phyloP scores from a whole-genome alignment of 345 rosid genomes.

The Laguncularia racemosa region DNA sequence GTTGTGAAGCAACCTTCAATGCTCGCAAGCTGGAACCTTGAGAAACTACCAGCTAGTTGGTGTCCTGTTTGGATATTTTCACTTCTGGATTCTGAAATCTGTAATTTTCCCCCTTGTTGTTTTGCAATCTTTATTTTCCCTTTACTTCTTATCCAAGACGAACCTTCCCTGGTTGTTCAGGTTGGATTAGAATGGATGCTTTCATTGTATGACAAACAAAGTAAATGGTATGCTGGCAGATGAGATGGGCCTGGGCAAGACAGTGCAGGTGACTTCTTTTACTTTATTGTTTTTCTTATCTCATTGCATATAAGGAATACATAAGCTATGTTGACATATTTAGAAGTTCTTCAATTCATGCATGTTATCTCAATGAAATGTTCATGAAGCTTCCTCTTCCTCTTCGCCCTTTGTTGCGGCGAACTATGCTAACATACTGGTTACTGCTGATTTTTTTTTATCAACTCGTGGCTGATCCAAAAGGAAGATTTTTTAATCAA shows the following conservation, averaged over 20 bases:
- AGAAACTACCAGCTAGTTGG: slow-evolving; percentile 98
- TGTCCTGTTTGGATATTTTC: slow-evolving; percentile 7
- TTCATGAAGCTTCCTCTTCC: not conserved
- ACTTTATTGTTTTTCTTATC: slow-evolving; percentile 3
- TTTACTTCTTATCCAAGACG: slow-evolving; percentile 2
- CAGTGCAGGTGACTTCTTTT: slow-evolving; percentile 70
- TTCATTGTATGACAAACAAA: slow-evolving; percentile 89
- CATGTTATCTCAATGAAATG: not conserved
- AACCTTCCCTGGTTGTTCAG: slow-evolving; percentile 30
- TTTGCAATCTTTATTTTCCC: slow-evolving; percentile 1
- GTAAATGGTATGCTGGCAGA: slow-evolving; percentile 98
- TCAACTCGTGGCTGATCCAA: too few species aligned
- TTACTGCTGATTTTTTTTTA: not conserved
- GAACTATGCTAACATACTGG: too few species aligned
- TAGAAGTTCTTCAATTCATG: not conserved
- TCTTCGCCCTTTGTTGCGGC: too few species aligned
- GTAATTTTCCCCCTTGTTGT: slow-evolving; percentile 5
- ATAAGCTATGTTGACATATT: not conserved
- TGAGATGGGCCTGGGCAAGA: slow-evolving; percentile 99
- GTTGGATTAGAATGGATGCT: slow-evolving; percentile 99
- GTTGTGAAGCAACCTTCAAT: slow-evolving; percentile 91
- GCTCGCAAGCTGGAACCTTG: slow-evolving; percentile 80
- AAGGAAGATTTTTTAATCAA: not conserved
- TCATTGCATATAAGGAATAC: not conserved
- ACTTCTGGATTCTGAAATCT: slow-evolving; percentile 1